A percentile compares a stretch with the other conserved stretches of the same genome.
phyloP scores from a whole-genome alignment of 2,329 filamentous ascomycete genomes.

The Dissoconium aciculare region DNA sequence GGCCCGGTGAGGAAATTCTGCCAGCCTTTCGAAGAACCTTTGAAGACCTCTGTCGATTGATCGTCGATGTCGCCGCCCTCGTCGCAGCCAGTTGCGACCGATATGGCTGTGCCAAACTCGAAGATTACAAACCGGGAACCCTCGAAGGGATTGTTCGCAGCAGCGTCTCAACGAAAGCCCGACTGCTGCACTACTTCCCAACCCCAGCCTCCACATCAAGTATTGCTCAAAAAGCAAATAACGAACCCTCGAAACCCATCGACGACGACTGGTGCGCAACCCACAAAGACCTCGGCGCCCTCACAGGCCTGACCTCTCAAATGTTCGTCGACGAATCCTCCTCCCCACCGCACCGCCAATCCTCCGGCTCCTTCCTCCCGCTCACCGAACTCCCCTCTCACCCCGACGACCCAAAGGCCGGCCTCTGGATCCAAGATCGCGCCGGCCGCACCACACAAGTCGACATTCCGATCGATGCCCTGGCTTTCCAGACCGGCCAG shows the following conservation, averaged over 20 bases:
- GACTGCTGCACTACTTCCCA: constrained; percentile 87
- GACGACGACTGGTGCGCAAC: constrained; percentile 93
- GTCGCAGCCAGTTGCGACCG: constrained; percentile 83
- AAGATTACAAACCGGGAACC: constrained; percentile 61
- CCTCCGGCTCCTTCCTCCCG: constrained; percentile 3
- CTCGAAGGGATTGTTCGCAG: constrained; percentile 74
- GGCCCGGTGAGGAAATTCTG: constrained; percentile 55
- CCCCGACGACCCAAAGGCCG: constrained; percentile 64
- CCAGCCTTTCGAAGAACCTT: constrained; percentile 62
- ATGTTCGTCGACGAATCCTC: constrained; percentile 81
- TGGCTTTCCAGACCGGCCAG: constrained; percentile 93
- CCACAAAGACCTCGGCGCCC: constrained; percentile 79
- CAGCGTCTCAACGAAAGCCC: constrained; percentile 78
- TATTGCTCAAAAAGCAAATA: constrained; percentile 25
- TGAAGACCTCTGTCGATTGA: constrained; percentile 61
- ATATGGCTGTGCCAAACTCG: constrained; percentile 66
- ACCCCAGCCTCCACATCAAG: constrained; percentile 12
- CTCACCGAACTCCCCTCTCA: constrained; percentile 59
- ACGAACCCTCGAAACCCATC: constrained; percentile 17
- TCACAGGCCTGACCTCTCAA: constrained; percentile 84
- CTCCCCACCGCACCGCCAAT: constrained; percentile 24
- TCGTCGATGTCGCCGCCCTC: constrained; percentile 78
- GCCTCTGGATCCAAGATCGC: constrained; percentile 86
- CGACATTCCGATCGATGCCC: constrained; percentile 74
- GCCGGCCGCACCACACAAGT: constrained; percentile 76